Base-by-base conservation (phyloP, 2,329 filamentous ascomycete genomes). In the Thielaviopsis cerberus region DNA sequence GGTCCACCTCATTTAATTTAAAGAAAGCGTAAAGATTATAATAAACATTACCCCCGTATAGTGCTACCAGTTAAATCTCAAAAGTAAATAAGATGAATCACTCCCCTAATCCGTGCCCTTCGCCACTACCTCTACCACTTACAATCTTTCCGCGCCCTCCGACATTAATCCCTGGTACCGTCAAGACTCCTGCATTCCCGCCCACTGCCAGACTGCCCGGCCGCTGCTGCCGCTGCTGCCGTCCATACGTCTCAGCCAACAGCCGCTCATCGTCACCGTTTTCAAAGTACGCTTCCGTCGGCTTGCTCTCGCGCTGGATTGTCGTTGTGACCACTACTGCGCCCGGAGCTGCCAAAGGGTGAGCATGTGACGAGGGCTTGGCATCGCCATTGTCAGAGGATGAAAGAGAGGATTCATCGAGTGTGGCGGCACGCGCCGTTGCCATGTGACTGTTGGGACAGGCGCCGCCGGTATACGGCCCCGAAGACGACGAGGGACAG, bases 301-400 rank as follows among this genome's bases (percentile, higher is more conserved):
- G 65, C n/a, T 64, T 64, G 59, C 64, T 68, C 55, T 71, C 68
- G 26, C 67, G 64, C 61, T 67, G 63, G 58, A 71, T 71, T 5
- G 69, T 70, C 5, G 69, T 72, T n/a, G 69, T 71, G 22, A 70
- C 66, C 34, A 70, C 57, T 20, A 71, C 70, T 30, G 59, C 63
- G 61, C 57, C 61, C 53, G 22, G 62, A 3, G 41, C 34, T 17
- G 23, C 30, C 8, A 17, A 11, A 22, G 51, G 1, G 10, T 48
- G 41, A 17, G 41, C n/a, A 22, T 48, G 41, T n/a, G 41, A 4
- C 17, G n/a, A 48, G 3, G 41, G 27, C 37, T 53, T 53, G 58
- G 51, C 58, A 54, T 58, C 55, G 51, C 62, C 59, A 23, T 51
- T 54, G 45, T 24, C 53, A 23, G 56, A 25, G 25, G 57, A 54